Evolutionary conservation across 1,284 basidiomycete species (phyloP), one percentile per base, ranked within the genome.

Genomic region (Bjerkandera adusta): DNA sequence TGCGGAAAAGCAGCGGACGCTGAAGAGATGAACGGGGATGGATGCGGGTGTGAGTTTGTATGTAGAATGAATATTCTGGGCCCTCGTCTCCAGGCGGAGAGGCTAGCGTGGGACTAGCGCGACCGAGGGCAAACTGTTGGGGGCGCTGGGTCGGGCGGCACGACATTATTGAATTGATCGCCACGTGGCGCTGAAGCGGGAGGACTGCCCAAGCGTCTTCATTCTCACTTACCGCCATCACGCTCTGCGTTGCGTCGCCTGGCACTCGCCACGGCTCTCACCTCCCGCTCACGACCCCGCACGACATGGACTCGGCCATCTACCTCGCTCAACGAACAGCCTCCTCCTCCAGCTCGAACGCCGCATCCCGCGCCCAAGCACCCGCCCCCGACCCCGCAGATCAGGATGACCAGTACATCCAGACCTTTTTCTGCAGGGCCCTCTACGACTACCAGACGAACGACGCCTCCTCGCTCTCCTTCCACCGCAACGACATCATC

Each of bases 1-100:
- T 64, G 94, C 95, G 5, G 95, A 97, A 72, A 97, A 97, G 72
- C 94, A 97, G 69, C 77, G 94, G 61, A 97, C 94, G n/a, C 69
- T 97, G 64, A 97, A 97, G 69, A 77, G 86, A 57, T 93, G 48
- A 53, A n/a, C 6, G 20, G 10, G 34, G n/a, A n/a, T n/a, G n/a
- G n/a, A n/a, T n/a, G n/a, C n/a, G n/a, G n/a, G n/a, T n/a, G n/a
- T n/a, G n/a, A n/a, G n/a, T n/a, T n/a, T n/a, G n/a, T n/a, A n/a
- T n/a, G n/a, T n/a, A n/a, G n/a, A n/a, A n/a, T n/a, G n/a, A n/a
- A n/a, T n/a, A n/a, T n/a, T n/a, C n/a, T n/a, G n/a, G n/a, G n/a
- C n/a, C n/a, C n/a, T n/a, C n/a, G n/a, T n/a, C n/a, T n/a, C n/a
- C n/a, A n/a, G n/a, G n/a, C n/a, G n/a, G n/a, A n/a, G n/a, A n/a